These are phyloP conservation scores for Schizosaccharomyces octosporus DNA, from an alignment of 805 yeast species.

Conservation along the genomic window DNA sequence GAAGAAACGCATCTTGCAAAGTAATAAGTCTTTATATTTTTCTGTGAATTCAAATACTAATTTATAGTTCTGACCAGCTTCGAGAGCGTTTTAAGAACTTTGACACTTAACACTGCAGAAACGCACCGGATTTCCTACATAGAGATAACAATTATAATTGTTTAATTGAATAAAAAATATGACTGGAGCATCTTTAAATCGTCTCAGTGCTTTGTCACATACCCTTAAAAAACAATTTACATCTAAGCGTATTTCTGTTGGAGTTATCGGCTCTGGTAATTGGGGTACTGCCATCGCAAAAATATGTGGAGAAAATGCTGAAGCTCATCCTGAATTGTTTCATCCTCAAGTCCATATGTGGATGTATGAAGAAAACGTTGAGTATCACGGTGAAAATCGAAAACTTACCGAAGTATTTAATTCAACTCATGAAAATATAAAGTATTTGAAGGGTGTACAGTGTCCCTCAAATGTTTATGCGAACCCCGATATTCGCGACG, in stretches of 20 bases:
- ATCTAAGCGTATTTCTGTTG: slow-evolving; percentile 13
- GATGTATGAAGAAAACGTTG: slow-evolving; percentile 67
- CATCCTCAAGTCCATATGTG: slow-evolving; percentile 69
- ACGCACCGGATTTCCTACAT: too few species aligned
- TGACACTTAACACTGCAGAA: too few species aligned
- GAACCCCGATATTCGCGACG: slow-evolving; percentile 54
- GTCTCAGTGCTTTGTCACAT: neutral
- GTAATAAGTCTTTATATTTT: too few species aligned
- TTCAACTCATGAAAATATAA: slow-evolving; percentile 74
- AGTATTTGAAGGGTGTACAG: slow-evolving; percentile 69
- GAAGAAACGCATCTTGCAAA: too few species aligned
- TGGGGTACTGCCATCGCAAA: slow-evolving; percentile 97
- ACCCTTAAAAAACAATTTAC: neutral
- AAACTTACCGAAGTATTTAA: slow-evolving; percentile 69
- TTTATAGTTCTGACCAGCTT: too few species aligned
- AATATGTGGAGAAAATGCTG: slow-evolving; percentile 72
- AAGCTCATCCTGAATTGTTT: slow-evolving; percentile 47
- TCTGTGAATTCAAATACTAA: too few species aligned
- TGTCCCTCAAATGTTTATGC: slow-evolving; percentile 72
- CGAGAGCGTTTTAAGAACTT: too few species aligned
- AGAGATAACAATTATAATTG: too few species aligned
- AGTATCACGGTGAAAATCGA: slow-evolving; percentile 29
- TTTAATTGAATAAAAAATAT: neutral
- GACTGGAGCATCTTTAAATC: neutral
- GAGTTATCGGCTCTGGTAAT: slow-evolving; percentile 88